Conservation (phyloP, 2,329 filamentous ascomycete species). For the Stagonosporopsis rhizophila region DNA sequence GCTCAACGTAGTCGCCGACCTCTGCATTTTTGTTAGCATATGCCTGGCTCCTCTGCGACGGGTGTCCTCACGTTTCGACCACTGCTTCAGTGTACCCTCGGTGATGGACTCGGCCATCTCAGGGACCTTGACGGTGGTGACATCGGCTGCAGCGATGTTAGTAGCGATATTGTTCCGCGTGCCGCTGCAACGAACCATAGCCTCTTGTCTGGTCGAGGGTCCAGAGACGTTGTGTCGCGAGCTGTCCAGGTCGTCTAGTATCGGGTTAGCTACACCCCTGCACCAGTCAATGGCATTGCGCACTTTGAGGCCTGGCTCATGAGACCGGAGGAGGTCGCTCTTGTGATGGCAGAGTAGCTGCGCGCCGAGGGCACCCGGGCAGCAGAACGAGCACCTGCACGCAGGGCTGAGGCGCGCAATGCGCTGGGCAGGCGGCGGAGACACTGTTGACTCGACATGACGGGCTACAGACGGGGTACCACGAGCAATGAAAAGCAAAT, state of each 20-base stretch:
- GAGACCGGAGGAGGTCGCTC: slow-evolving; percentile 44
- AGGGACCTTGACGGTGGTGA: slow-evolving; percentile 85
- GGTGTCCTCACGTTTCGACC: slow-evolving; percentile 71
- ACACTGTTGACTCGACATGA: slow-evolving; percentile 50
- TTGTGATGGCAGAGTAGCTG: slow-evolving; percentile 45
- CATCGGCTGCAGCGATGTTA: slow-evolving; percentile 65
- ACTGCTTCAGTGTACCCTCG: slow-evolving; percentile 95
- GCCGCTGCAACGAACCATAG: slow-evolving; percentile 37
- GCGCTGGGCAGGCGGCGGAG: slow-evolving; percentile 45
- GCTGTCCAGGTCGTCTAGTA: slow-evolving; percentile 39
- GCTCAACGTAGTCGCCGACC: slow-evolving; percentile 91
- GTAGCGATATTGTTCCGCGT: neutral
- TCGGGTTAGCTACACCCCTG: slow-evolving; percentile 21
- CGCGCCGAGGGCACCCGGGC: slow-evolving; percentile 33
- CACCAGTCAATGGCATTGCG: slow-evolving; percentile 21
- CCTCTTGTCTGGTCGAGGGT: slow-evolving; percentile 43
- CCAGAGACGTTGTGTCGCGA: slow-evolving; percentile 36
- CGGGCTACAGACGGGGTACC: slow-evolving; percentile 16
- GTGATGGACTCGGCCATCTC: slow-evolving; percentile 99
- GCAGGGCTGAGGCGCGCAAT: slow-evolving; percentile 42
- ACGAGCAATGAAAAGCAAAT: slow-evolving; percentile 18
- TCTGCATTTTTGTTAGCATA: slow-evolving; percentile 54
- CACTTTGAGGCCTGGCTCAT: slow-evolving; percentile 42
- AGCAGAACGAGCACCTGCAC: slow-evolving; percentile 37
- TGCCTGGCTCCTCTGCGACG: neutral